These are phyloP conservation scores for Trametes sanguinea DNA, from an alignment of 768 basidiomycete genomes.

Conservation along the genomic window DNA sequence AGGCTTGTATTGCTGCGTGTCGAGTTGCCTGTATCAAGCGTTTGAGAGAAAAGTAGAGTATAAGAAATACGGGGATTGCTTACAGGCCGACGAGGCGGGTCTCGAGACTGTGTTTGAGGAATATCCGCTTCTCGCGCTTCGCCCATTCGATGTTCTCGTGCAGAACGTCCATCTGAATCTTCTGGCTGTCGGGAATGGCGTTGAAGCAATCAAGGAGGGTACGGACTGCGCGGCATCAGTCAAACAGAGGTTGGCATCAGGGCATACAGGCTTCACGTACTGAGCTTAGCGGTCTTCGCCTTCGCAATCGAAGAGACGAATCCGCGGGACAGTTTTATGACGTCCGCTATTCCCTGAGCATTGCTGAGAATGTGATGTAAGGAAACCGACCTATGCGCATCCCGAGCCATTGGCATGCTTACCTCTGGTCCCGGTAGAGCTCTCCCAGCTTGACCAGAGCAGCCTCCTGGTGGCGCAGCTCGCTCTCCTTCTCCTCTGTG, in stretches of 20 bases:
- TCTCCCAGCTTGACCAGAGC: constrained; percentile 86
- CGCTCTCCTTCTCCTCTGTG: constrained; percentile 51
- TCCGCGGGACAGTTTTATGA: constrained; percentile 75
- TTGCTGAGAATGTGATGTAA: constrained; percentile 52
- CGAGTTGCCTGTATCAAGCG: constrained; percentile 59
- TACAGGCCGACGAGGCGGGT: constrained; percentile 80
- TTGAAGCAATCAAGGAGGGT: constrained; percentile 91
- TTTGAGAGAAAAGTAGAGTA: neutral
- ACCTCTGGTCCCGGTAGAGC: constrained; percentile 86
- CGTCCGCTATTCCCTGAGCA: constrained; percentile 79
- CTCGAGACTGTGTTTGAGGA: constrained; percentile 92
- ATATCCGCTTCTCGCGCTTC: constrained; percentile 87
- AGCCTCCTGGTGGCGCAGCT: constrained; percentile 76
- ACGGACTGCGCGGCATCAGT: constrained; percentile 59
- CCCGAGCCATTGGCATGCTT: constrained; percentile 27
- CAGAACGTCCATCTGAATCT: constrained; percentile 82
- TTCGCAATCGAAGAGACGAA: constrained; percentile 96
- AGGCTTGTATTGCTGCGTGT: constrained; percentile 71
- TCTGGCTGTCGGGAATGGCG: constrained; percentile 70
- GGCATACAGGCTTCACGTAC: constrained; percentile 43
- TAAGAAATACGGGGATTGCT: constrained; percentile 20
- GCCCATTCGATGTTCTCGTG: constrained; percentile 94
- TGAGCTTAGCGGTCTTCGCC: constrained; percentile 95
- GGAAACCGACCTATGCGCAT: neutral
- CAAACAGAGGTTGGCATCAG: neutral